Conservation (phyloP, 1,284 basidiomycete species). For the Cryptococcus sp. region DNA sequence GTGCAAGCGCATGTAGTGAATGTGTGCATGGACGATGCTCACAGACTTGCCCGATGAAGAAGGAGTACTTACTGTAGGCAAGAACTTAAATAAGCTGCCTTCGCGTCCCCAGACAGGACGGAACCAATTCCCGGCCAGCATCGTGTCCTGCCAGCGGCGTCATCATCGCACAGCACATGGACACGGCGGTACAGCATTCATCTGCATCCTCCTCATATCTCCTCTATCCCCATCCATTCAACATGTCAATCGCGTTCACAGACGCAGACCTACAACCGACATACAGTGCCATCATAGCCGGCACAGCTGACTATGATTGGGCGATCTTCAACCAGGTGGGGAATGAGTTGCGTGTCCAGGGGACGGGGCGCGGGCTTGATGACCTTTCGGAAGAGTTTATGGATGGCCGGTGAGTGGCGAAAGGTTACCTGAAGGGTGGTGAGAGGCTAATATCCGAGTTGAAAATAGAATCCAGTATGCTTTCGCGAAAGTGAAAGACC, state of each 20-base stretch:
- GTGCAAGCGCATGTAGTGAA: not conserved
- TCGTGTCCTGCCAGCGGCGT: no score
- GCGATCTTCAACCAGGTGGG: conserved; percentile 74
- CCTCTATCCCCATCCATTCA: conserved; percentile 4
- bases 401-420: conserved; percentile 68
- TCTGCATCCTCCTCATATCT: not conserved
- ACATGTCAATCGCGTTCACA: conserved; percentile 48
- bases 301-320: conserved; percentile 73
- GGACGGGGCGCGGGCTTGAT: conserved; percentile 78
- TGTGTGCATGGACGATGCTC: not conserved
- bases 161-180: no score
- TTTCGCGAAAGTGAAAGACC: conserved; percentile 82
- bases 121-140: no score
- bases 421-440: not conserved
- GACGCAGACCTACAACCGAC: conserved; percentile 64
- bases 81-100: no score
- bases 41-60: no score
- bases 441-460: not conserved
- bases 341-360: conserved; percentile 87
- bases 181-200: no score
- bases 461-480: conserved; percentile 82
- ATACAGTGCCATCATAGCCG: conserved; percentile 74
- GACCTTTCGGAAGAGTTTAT: conserved; percentile 92
- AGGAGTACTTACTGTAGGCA: no score
- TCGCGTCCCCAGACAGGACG: no score